Percentiles rank a stretch among this genome's conserved stretches.
phyloP scores from a whole-genome alignment of 2,329 filamentous ascomycete genomes.

The Cephalotrichum gorgonifer region DNA sequence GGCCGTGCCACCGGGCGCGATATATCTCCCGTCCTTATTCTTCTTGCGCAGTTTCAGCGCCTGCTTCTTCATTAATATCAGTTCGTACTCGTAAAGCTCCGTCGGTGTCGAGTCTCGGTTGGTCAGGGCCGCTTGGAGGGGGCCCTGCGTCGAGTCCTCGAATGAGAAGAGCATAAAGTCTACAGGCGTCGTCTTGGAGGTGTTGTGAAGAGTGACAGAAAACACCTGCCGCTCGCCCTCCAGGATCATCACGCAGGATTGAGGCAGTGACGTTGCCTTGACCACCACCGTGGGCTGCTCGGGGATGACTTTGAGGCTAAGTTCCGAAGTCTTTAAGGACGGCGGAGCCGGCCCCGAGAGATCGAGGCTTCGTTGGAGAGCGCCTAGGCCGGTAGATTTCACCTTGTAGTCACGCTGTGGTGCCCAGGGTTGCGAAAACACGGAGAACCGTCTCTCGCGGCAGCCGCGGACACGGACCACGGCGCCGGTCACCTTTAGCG shows the following conservation, averaged over 20 bases:
- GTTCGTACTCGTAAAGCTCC: slow-evolving; percentile 78
- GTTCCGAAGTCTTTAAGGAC: slow-evolving; percentile 33
- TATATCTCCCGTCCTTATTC: slow-evolving; percentile 44
- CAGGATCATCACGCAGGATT: slow-evolving; percentile 82
- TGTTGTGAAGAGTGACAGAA: slow-evolving; percentile 69
- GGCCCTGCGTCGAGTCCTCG: slow-evolving; percentile 73
- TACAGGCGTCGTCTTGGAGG: slow-evolving; percentile 58
- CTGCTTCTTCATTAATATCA: slow-evolving; percentile 65
- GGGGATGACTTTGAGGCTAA: slow-evolving; percentile 66
- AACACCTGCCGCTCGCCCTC: slow-evolving; percentile 79
- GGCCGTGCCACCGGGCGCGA: slow-evolving; percentile 55
- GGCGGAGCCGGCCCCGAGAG: slow-evolving; percentile 25
- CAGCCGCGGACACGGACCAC: slow-evolving; percentile 73
- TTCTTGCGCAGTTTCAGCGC: slow-evolving; percentile 47
- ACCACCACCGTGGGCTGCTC: slow-evolving; percentile 69
- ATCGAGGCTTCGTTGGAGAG: slow-evolving; percentile 37
- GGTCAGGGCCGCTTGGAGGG: slow-evolving; percentile 62
- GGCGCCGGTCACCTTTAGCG: slow-evolving; percentile 67
- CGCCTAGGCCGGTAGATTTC: slow-evolving; percentile 60
- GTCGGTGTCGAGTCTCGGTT: slow-evolving; percentile 68
- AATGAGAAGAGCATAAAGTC: slow-evolving; percentile 84
- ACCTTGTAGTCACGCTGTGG: slow-evolving; percentile 60
- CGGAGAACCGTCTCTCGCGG: slow-evolving; percentile 70
- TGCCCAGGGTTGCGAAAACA: slow-evolving; percentile 69
- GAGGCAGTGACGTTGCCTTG: slow-evolving; percentile 66